Percentiles rank a stretch among this genome's conserved stretches.
phyloP scores from a whole-genome alignment of 2,329 filamentous ascomycete species.

The Epichloe scottii region DNA sequence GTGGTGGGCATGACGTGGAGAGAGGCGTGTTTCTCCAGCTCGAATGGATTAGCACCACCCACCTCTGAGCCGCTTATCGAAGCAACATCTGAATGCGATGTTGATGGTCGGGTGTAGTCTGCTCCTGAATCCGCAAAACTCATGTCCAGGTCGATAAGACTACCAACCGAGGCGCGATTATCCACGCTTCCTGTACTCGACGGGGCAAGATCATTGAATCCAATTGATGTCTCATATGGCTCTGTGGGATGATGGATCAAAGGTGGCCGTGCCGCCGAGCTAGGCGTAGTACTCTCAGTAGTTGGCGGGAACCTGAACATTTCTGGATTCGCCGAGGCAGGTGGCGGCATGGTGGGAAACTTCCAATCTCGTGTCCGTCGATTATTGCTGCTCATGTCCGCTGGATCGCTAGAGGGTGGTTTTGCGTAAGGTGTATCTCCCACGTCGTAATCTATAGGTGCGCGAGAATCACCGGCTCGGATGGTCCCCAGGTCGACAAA shows the following conservation, averaged over 20 bases:
- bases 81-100: slow-evolving; percentile 45
- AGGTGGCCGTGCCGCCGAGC: slow-evolving; percentile 25
- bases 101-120: slow-evolving; percentile 42
- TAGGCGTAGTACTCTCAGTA: slow-evolving; percentile 18
- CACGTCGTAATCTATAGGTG: slow-evolving; percentile 36
- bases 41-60: slow-evolving; percentile 44
- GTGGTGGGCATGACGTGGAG: slow-evolving; percentile 32
- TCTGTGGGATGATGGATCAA: slow-evolving; percentile 40
- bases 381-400: slow-evolving; percentile 36
- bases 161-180: slow-evolving; percentile 31
- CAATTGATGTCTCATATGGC: slow-evolving; percentile 30
- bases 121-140: slow-evolving; percentile 37
- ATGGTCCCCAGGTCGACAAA: slow-evolving; percentile 52
- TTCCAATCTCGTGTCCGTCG: slow-evolving; percentile 45
- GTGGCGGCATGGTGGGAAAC: slow-evolving; percentile 39
- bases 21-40: slow-evolving; percentile 50
- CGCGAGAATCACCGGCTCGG: slow-evolving; percentile 32
- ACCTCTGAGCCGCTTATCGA: slow-evolving; percentile 45
- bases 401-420: slow-evolving; percentile 45
- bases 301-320: slow-evolving; percentile 37
- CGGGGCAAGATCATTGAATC: slow-evolving; percentile 28
- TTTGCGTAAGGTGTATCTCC: slow-evolving; percentile 32
- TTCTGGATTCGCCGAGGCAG: slow-evolving; percentile 40
- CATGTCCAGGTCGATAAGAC: slow-evolving; percentile 43
- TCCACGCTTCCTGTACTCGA: slow-evolving; percentile 20